phyloP scores from a whole-genome alignment of 495 filamentous ascomycete genomes.

The Thozetella sp. region DNA sequence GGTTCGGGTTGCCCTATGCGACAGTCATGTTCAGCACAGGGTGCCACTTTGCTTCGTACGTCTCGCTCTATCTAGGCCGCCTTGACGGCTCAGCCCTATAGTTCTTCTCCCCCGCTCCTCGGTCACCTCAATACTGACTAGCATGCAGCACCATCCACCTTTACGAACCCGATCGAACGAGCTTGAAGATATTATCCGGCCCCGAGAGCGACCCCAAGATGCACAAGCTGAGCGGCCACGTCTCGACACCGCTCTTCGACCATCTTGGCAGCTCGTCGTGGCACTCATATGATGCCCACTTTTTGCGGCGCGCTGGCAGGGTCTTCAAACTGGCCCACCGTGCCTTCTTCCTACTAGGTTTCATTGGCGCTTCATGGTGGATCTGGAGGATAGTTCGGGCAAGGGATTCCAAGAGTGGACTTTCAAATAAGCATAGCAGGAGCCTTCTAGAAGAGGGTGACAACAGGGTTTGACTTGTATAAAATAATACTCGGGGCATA shows the following conservation, averaged over 20 bases:
- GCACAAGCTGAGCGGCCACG: constrained; percentile 44
- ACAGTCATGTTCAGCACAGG: constrained; percentile 47
- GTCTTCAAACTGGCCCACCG: not conserved
- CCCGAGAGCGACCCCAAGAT: constrained; percentile 20
- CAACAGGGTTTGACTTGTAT: not conserved
- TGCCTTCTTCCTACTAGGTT: not conserved
- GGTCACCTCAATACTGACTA: not conserved
- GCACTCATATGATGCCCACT: constrained; percentile 41
- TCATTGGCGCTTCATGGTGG: not conserved
- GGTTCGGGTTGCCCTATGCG: constrained; percentile 39
- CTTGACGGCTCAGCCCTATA: not conserved
- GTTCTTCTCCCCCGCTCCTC: too few species aligned
- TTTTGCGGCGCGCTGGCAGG: constrained; percentile 16
- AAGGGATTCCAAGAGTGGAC: not conserved
- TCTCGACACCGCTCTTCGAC: constrained; percentile 42
- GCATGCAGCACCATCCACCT: constrained; percentile 30
- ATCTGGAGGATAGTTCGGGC: not conserved
- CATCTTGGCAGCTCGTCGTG: constrained; percentile 48
- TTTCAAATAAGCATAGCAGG: not conserved
- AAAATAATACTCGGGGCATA: too few species aligned
- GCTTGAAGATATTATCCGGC: constrained; percentile 39
- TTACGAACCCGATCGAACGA: constrained; percentile 24
- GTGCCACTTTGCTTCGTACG: constrained; percentile 41
- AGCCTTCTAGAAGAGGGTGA: not conserved
- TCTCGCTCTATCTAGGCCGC: constrained; percentile 6